Conservation (phyloP, 768 basidiomycete species). For the Coprinopsis strossmayeri region DNA sequence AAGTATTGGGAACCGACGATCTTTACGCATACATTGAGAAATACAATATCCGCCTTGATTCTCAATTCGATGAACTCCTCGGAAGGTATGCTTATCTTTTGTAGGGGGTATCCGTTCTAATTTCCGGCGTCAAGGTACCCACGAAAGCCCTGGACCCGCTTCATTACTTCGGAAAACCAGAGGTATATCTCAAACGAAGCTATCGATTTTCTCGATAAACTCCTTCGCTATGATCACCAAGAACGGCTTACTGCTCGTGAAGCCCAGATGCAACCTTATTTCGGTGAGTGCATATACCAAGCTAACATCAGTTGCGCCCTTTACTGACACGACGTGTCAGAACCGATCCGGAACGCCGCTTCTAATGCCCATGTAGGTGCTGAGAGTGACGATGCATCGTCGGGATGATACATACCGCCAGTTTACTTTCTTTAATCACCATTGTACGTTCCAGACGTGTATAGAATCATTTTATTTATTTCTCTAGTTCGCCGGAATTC, state of each 20-base stretch:
- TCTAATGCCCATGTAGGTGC: constrained; percentile 44
- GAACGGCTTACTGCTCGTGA: constrained; percentile 93
- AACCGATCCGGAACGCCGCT: constrained; percentile 53
- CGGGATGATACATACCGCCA: constrained; percentile 27
- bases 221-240: constrained; percentile 95
- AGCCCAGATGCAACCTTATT: constrained; percentile 90
- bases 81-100: constrained; percentile 49
- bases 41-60: constrained; percentile 91
- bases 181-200: constrained; percentile 96
- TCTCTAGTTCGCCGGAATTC: neutral
- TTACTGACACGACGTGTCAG: constrained; percentile 29
- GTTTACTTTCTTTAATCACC: constrained; percentile 18
- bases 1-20: constrained; percentile 95
- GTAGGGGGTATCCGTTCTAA: constrained; percentile 2
- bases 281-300: constrained; percentile 44
- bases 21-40: constrained; percentile 89
- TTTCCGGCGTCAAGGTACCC: constrained; percentile 54
- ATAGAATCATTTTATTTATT: constrained; percentile 27
- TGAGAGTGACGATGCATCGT: constrained; percentile 58
- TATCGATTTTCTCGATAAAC: constrained; percentile 92
- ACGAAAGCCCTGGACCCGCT: constrained; percentile 91
- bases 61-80: constrained; percentile 94
- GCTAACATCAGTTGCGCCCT: constrained; percentile 10
- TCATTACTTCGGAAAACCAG: constrained; percentile 94
- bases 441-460: constrained; percentile 29